These are phyloP conservation scores for Pseudovirgaria hyperparasitica DNA, from an alignment of 2,329 filamentous ascomycete species.

Conservation along the genomic window DNA sequence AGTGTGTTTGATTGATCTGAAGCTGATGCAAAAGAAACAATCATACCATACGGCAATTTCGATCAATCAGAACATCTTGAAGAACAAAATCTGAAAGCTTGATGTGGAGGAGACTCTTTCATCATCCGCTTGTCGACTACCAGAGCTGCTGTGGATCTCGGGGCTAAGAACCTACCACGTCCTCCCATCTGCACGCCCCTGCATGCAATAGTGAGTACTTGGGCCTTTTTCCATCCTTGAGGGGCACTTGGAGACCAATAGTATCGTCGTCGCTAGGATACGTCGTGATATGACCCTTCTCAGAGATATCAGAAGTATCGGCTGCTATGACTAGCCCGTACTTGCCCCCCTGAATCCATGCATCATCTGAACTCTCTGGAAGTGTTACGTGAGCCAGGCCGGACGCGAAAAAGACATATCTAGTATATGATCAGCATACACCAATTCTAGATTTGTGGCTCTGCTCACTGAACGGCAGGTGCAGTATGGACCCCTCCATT, in stretches of 20 bases:
- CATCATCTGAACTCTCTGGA: conserved; percentile 8
- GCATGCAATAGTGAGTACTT: conserved; percentile 1
- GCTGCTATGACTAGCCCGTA: conserved; percentile 10
- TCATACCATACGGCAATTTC: too few species aligned
- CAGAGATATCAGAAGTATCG: conserved; percentile 7
- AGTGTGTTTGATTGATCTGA: too few species aligned
- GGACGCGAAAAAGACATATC: conserved; percentile 8
- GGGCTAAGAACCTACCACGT: too few species aligned
- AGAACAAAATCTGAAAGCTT: too few species aligned
- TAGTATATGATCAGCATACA: too few species aligned
- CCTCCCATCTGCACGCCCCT: too few species aligned
- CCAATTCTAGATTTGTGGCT: too few species aligned
- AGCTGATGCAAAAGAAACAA: too few species aligned
- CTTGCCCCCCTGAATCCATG: conserved; percentile 10
- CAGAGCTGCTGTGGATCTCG: too few species aligned
- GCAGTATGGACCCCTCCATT: conserved; percentile 10
- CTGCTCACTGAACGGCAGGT: conserved; percentile 8
- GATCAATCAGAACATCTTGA: too few species aligned
- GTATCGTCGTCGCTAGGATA: conserved; percentile 10
- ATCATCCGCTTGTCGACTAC: too few species aligned
- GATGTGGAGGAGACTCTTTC: too few species aligned
- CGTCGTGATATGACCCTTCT: conserved; percentile 9
- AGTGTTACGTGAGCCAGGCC: conserved; percentile 11
- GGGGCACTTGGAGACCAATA: conserved; percentile 7
- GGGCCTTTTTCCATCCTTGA: conserved; percentile 4